Base-by-base conservation (phyloP, 1,284 basidiomycete species). In the Puccinia brachypodii region DNA sequence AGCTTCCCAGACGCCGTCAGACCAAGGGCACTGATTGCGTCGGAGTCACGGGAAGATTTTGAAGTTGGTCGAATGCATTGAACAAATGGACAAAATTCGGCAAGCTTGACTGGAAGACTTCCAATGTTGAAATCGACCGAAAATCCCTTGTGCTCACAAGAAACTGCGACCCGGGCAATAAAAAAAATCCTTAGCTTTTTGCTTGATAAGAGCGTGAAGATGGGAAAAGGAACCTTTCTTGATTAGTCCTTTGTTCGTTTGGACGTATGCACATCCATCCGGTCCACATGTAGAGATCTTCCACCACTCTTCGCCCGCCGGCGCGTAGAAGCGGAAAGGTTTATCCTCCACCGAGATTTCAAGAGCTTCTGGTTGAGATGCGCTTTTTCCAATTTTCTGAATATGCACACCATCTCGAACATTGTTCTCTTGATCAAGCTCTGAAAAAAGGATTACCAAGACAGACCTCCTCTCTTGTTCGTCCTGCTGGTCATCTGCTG, bases 61-160 rank as follows among this genome's bases (percentile, higher is more conserved):
- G 22, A 76, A 40, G 16, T 68, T 44, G 25, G 38, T 19, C 6
- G 60, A 53, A 40, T 88, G 79, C 71, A 86, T 83, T 83, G 88
- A 86, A 42, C 89, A 85, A 76, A 88, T 87, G 50, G 89, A 87
- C 84, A 93, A 85, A 91, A 90, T 81, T 91, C 90, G 0, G 90
- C 89, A 84, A 94, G 90, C 3, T 86, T 84, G 13, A 89, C 87
- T 3, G 89, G 83, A 1, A 86, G 79, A 36, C 3, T 77, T 83
- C 33, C 83, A 82, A 11, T 83, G 36, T 31, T 82, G 80, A 33
- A 83, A 31, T 42, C 82, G 81, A 33, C 79, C 80, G 33, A 82
- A 78, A 13, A 81, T 80, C 8, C 83, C 79, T 31, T 82, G 50
- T 0, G 82, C 66, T 3, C 82, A n/a, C 62, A 82, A 84, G 83